Percentiles rank a stretch among this genome's conserved stretches.
phyloP scores from a whole-genome alignment of 192 early-diverging fungal species.

The Gamsiella multidivaricata region DNA sequence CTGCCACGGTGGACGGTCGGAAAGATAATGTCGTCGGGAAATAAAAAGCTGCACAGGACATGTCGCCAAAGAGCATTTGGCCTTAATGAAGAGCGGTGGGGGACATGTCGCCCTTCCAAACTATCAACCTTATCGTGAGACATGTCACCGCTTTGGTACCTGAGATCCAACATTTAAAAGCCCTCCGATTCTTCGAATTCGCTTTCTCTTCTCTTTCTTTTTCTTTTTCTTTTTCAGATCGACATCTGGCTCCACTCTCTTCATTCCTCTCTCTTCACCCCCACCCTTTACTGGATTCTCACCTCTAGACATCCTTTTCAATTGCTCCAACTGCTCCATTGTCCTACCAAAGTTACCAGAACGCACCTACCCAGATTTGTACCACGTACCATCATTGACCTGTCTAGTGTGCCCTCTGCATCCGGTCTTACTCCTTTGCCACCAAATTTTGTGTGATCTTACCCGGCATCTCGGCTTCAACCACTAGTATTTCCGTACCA shows the following conservation, averaged over 20 bases:
- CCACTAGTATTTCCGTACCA: too few species aligned
- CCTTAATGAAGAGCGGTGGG: neutral
- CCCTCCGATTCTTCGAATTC: neutral
- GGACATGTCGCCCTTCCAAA: neutral
- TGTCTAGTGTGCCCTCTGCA: too few species aligned
- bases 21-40: too few species aligned
- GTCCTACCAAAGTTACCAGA: too few species aligned
- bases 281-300: too few species aligned
- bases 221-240: slow-evolving; percentile 15
- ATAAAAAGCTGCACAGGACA: slow-evolving; percentile 2
- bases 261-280: neutral
- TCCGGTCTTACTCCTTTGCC: too few species aligned
- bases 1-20: too few species aligned
- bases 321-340: slow-evolving; percentile 1
- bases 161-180: slow-evolving; percentile 13
- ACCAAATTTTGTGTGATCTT: too few species aligned
- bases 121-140: too few species aligned
- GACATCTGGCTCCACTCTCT: neutral
- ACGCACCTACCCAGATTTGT: too few species aligned
- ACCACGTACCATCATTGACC: too few species aligned
- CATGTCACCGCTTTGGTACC: neutral
- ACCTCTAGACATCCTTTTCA: neutral
- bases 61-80: neutral
- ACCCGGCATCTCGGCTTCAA: too few species aligned
- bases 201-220: neutral